Conservation (phyloP, 495 filamentous ascomycete genomes). For the Hypoxylon fuscum region DNA sequence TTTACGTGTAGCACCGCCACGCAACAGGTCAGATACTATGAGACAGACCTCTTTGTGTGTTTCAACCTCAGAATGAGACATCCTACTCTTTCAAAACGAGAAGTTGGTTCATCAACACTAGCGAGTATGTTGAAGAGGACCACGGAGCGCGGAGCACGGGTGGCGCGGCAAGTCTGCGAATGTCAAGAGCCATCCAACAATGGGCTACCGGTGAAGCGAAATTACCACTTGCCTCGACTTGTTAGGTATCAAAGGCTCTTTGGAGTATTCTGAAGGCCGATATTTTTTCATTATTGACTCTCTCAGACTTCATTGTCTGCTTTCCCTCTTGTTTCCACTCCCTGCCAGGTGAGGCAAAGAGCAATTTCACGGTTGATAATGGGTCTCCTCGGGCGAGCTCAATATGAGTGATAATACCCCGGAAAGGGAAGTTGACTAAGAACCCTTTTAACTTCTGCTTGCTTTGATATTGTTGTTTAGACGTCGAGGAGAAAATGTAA, state of each 20-base stretch:
- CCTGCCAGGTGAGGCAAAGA: slow-evolving; percentile 16
- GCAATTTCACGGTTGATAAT: slow-evolving; percentile 10
- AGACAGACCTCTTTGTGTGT: not conserved
- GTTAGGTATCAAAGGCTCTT: slow-evolving; percentile 9
- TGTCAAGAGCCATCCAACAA: slow-evolving; percentile 8
- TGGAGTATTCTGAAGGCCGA: slow-evolving; percentile 1
- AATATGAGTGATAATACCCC: slow-evolving; percentile 11
- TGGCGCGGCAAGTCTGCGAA: not conserved
- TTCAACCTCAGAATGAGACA: not conserved
- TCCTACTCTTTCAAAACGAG: not conserved
- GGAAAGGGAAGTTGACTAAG: slow-evolving; percentile 36
- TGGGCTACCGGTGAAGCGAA: slow-evolving; percentile 17
- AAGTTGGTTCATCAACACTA: not conserved
- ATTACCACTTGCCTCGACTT: slow-evolving; percentile 6
- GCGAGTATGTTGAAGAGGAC: not conserved
- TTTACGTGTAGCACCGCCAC: no score
- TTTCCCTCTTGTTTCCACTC: not conserved
- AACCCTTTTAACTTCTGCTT: slow-evolving; percentile 29
- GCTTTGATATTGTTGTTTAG: slow-evolving; percentile 43
- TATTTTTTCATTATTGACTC: slow-evolving; percentile 11
- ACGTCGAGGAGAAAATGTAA: slow-evolving; percentile 6
- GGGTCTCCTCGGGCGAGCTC: slow-evolving; percentile 1
- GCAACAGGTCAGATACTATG: no score
- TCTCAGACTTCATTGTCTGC: slow-evolving; percentile 10
- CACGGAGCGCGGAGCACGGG: not conserved